phyloP scores from a whole-genome alignment of 73 alveolate species.

The Breviolum minutum region DNA sequence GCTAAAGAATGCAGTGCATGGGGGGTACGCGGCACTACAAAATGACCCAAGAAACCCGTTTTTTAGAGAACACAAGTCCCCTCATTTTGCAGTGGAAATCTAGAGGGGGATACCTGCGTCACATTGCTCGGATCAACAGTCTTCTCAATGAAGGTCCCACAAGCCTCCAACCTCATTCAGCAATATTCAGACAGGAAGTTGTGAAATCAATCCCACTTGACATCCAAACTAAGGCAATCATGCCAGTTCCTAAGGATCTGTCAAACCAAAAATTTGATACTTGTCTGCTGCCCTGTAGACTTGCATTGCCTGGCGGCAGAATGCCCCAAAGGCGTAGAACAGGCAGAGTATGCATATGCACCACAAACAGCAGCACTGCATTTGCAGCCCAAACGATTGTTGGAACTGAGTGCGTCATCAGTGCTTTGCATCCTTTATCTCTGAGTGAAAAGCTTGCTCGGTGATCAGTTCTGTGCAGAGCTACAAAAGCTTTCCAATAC shows the following conservation, averaged over 20 bases:
- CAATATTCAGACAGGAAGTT: neutral
- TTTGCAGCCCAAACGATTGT: neutral
- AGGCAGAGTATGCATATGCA: neutral
- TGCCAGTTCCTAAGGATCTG: neutral
- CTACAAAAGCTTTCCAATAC: neutral
- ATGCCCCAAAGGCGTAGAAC: neutral
- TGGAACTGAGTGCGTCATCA: neutral
- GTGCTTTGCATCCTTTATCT: neutral
- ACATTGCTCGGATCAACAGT: constrained; percentile 62
- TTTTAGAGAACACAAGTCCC: no score
- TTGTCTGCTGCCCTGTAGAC: constrained; percentile 92
- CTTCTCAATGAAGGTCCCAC: constrained; percentile 68
- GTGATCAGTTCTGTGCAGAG: neutral
- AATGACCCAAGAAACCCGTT: no score
- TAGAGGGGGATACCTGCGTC: no score
- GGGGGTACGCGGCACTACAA: no score
- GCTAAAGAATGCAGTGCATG: no score
- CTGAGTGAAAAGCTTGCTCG: no score
- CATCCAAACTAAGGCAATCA: neutral
- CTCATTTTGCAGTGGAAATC: no score
- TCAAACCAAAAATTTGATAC: constrained; percentile 75
- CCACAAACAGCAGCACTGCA: neutral
- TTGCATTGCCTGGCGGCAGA: constrained; percentile 66
- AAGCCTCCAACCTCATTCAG: constrained; percentile 39
- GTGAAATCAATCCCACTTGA: neutral